A percentile compares a stretch with the other conserved stretches of the same genome.
phyloP scores from a whole-genome alignment of 345 rosid species.

The Pistacia atlantica region DNA sequence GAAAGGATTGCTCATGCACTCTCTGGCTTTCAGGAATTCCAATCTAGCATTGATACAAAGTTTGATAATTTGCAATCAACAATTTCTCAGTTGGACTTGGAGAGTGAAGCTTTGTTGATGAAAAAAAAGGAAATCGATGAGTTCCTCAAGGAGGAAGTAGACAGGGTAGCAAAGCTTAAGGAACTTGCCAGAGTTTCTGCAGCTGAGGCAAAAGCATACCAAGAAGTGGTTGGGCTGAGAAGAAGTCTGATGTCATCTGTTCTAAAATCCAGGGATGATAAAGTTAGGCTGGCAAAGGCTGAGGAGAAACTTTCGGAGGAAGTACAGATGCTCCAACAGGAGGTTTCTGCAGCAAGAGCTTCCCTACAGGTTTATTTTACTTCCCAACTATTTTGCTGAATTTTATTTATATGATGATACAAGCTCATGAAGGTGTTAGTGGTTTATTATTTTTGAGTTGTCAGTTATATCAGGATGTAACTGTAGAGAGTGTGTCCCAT shows the following conservation, averaged over 20 bases:
- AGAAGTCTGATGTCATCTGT: conserved; percentile 52
- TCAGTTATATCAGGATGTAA: neutral
- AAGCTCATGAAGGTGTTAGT: neutral
- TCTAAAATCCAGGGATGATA: conserved; percentile 66
- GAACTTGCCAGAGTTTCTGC: conserved; percentile 58
- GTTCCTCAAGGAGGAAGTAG: conserved; percentile 48
- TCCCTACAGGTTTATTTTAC: conserved; percentile 56
- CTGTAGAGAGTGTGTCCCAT: neutral
- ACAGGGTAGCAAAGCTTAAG: conserved; percentile 60
- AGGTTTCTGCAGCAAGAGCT: conserved; percentile 67
- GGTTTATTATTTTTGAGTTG: neutral
- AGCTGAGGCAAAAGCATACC: conserved; percentile 66
- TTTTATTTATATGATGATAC: neutral
- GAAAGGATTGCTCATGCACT: conserved; percentile 53
- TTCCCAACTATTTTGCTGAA: neutral
- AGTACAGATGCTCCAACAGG: conserved; percentile 65
- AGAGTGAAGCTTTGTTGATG: conserved; percentile 47
- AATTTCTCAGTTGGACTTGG: conserved; percentile 48
- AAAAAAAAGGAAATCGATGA: conserved; percentile 63
- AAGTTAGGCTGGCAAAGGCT: conserved; percentile 54
- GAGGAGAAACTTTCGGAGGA: conserved; percentile 80
- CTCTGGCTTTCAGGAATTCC: conserved; percentile 61
- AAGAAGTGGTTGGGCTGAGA: conserved; percentile 55
- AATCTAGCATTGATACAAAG: conserved; percentile 50
- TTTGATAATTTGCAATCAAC: conserved; percentile 43